A percentile compares a stretch with the other conserved stretches of the same genome.
Conservation (phyloP, 768 basidiomycete genomes). For the Rhizopogon vinicolor region DNA sequence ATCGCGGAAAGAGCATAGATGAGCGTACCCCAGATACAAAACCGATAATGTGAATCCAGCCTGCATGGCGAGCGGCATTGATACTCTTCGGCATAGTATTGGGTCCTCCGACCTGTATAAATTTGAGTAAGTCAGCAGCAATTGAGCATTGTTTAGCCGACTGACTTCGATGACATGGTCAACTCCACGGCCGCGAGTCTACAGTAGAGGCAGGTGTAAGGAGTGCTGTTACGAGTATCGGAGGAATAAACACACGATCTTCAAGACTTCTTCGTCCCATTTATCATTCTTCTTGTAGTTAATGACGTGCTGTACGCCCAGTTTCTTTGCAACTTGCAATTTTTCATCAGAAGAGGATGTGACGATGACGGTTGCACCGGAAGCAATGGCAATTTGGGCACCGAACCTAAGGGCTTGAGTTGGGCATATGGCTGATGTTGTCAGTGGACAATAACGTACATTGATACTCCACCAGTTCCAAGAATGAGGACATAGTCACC, state of each 20-base stretch:
- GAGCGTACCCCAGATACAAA: constrained; percentile 37
- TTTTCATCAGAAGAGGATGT: constrained; percentile 69
- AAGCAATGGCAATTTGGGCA: constrained; percentile 55
- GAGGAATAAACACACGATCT: constrained; percentile 31
- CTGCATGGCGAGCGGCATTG: constrained; percentile 34
- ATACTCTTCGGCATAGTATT: constrained; percentile 45
- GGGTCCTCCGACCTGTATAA: constrained; percentile 46
- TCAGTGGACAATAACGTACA: constrained; percentile 25
- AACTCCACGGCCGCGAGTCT: constrained; percentile 27
- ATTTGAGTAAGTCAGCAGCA: neutral
- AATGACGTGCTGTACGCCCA: constrained; percentile 52
- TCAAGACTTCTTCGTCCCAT: constrained; percentile 52
- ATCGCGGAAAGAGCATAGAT: no score
- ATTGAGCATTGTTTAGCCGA: neutral
- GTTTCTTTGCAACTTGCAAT: constrained; percentile 42
- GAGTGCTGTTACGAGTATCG: neutral
- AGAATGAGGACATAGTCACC: constrained; percentile 56
- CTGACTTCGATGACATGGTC: constrained; percentile 31
- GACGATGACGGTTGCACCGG: constrained; percentile 59
- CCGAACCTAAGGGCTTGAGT: constrained; percentile 38
- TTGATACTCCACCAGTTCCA: constrained; percentile 55
- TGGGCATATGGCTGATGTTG: neutral
- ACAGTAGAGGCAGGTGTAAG: neutral
- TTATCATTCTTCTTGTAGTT: constrained; percentile 56
- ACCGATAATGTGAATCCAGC: constrained; percentile 48